A percentile compares a stretch with the other conserved stretches of the same genome.
These are phyloP conservation scores for Phytopythium cucurbitacearum DNA, from an alignment of 352 stramenopile genomes.

Conservation along the genomic window DNA sequence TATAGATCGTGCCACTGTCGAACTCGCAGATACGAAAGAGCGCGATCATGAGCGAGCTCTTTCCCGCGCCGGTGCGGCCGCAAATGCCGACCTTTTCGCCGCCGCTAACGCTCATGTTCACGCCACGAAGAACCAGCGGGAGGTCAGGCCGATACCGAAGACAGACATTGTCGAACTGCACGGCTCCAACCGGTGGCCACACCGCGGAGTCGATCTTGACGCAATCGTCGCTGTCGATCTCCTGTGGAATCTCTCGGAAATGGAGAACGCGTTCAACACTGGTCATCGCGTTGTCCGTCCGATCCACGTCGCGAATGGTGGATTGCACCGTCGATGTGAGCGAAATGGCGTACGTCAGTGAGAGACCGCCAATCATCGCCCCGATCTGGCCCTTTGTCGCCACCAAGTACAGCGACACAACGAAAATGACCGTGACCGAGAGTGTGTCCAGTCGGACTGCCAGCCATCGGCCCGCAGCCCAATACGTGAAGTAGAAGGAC, in stretches of 20 bases:
- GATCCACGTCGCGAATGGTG: slow-evolving; percentile 16
- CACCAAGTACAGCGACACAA: slow-evolving; percentile 86
- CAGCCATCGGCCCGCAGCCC: slow-evolving; percentile 82
- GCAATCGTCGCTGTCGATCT: slow-evolving; percentile 10
- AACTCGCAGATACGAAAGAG: slow-evolving; percentile 35
- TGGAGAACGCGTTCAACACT: slow-evolving; percentile 25
- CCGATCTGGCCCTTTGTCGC: slow-evolving; percentile 33
- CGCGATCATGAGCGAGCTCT: slow-evolving; percentile 40
- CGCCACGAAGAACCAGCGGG: slow-evolving; percentile 26
- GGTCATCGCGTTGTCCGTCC: slow-evolving; percentile 33
- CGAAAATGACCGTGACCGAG: slow-evolving; percentile 82
- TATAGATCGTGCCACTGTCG: slow-evolving; percentile 51
- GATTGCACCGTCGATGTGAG: slow-evolving; percentile 42
- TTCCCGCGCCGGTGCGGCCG: slow-evolving; percentile 32
- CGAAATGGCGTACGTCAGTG: slow-evolving; percentile 28
- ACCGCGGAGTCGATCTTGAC: neutral
- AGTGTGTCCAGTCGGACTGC: slow-evolving; percentile 86
- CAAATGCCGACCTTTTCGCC: slow-evolving; percentile 34
- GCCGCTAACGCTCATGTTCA: slow-evolving; percentile 17
- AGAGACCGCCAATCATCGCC: slow-evolving; percentile 18
- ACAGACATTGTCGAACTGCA: slow-evolving; percentile 21
- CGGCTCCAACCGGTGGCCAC: slow-evolving; percentile 22
- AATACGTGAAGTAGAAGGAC: slow-evolving; percentile 39
- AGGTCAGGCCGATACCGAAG: slow-evolving; percentile 39
- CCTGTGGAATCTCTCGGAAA: slow-evolving; percentile 18